Percentiles rank a stretch among this genome's conserved stretches.
phyloP scores from a whole-genome alignment of 345 rosid species.

The Ceriops decandra region DNA sequence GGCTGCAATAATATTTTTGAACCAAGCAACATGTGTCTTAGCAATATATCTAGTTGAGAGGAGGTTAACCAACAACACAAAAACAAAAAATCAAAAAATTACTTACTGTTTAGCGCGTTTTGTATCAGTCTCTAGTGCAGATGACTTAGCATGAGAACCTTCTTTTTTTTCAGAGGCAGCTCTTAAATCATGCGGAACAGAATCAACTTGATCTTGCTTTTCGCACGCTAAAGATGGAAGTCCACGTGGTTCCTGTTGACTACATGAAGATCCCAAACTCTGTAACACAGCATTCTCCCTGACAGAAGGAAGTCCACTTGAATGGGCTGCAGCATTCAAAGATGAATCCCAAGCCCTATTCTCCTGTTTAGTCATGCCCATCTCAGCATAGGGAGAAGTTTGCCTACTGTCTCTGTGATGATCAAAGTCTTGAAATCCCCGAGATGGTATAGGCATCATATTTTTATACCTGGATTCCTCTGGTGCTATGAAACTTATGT shows the following conservation, averaged over 20 bases:
- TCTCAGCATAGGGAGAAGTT: conserved; percentile 44
- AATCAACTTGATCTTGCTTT: conserved; percentile 54
- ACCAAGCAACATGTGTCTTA: background rate
- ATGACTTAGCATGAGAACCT: conserved; percentile 27
- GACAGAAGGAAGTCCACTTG: conserved; percentile 43
- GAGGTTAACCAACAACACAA: background rate
- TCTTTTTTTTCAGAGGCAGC: conserved; percentile 55
- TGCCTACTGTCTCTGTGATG: conserved; percentile 48
- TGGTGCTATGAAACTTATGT: conserved; percentile 52
- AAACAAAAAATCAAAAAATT: conserved; percentile 15
- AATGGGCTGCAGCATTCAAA: conserved; percentile 34
- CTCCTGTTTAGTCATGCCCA: conserved; percentile 45
- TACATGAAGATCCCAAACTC: conserved; percentile 45
- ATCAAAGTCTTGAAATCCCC: conserved; percentile 70
- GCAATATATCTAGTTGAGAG: background rate
- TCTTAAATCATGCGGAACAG: conserved; percentile 48
- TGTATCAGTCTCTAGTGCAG: conserved; percentile 26
- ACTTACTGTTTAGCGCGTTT: conserved; percentile 74
- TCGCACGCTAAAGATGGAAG: conserved; percentile 40
- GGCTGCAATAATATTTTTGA: background rate
- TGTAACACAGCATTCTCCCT: conserved; percentile 49
- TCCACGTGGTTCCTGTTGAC: conserved; percentile 49
- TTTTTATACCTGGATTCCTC: conserved; percentile 54
- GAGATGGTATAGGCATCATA: conserved; percentile 38
- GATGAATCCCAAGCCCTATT: conserved; percentile 51